phyloP scores from a whole-genome alignment of 2,329 filamentous ascomycete genomes.

The Arachnomyces sp. region DNA sequence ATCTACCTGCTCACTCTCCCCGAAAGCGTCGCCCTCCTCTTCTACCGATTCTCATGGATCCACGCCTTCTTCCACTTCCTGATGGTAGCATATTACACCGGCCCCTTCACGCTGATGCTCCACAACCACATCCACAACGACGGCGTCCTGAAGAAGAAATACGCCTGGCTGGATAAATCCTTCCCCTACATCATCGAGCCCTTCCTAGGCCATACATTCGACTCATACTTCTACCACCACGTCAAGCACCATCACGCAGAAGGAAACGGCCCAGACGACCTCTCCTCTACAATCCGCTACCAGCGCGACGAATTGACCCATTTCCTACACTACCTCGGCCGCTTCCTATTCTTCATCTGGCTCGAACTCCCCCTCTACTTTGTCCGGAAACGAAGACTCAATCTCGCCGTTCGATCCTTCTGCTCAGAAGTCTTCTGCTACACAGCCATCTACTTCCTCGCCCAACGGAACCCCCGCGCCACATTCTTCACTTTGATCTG shows the following conservation, averaged over 20 bases:
- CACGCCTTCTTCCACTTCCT: constrained; percentile 60
- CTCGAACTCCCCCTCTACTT: constrained; percentile 70
- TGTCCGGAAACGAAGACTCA: constrained; percentile 51
- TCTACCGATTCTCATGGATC: constrained; percentile 57
- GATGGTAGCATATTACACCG: constrained; percentile 62
- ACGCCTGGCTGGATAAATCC: constrained; percentile 50
- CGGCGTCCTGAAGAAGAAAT: constrained; percentile 55
- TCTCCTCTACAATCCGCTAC: constrained; percentile 69
- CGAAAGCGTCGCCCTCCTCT: constrained; percentile 60
- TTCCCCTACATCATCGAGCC: constrained; percentile 72
- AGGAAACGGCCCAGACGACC: constrained; percentile 67
- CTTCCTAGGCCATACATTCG: constrained; percentile 76
- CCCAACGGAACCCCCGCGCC: constrained; percentile 45
- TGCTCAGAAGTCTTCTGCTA: constrained; percentile 58
- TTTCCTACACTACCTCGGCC: constrained; percentile 64
- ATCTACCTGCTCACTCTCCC: constrained; percentile 64
- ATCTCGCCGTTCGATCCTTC: constrained; percentile 48
- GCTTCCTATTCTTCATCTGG: constrained; percentile 69
- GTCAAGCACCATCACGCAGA: constrained; percentile 82
- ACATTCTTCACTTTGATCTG: constrained; percentile 60
- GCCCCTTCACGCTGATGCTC: constrained; percentile 72
- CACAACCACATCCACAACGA: constrained; percentile 77
- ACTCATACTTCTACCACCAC: constrained; percentile 78
- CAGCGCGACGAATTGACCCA: constrained; percentile 61
- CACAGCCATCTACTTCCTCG: constrained; percentile 44